Evolutionary conservation across 345 rosid species (phyloP).

Genomic region (Bruguiera parviflora): DNA sequence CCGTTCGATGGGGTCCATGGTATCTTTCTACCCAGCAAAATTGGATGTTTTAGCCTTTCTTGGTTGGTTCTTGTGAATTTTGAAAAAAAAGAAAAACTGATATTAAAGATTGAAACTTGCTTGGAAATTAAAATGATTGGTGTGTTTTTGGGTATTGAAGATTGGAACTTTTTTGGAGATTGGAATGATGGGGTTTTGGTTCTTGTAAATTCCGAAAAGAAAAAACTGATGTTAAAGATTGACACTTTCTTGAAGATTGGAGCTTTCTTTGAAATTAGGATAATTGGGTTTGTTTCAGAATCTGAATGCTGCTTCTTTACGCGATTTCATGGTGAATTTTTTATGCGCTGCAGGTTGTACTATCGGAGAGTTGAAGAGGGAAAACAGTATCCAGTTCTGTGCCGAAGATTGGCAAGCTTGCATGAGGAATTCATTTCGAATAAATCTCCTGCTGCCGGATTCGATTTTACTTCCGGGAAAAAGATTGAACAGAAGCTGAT

Average conservation of each 20-base stretch:
- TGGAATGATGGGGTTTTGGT: no score
- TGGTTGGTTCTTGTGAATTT: neutral
- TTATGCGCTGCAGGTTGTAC: constrained; percentile 56
- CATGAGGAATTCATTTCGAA: constrained; percentile 79
- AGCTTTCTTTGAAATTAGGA: neutral
- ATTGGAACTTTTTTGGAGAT: no score
- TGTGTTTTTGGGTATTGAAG: no score
- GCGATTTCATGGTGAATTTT: constrained; percentile 14
- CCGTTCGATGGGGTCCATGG: constrained; percentile 95
- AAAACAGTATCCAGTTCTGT: constrained; percentile 77
- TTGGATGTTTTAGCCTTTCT: neutral
- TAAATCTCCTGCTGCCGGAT: constrained; percentile 71
- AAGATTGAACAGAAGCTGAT: constrained; percentile 91
- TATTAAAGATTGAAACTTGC: no score
- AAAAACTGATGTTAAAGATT: no score
- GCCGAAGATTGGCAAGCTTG: constrained; percentile 69
- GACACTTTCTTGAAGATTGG: neutral
- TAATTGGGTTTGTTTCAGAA: neutral
- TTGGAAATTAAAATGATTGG: no score
- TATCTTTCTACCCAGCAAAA: constrained; percentile 1
- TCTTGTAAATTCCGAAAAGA: no score
- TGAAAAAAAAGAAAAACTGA: neutral
- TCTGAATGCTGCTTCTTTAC: neutral
- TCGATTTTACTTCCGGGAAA: constrained; percentile 82
- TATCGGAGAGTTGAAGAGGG: constrained; percentile 91